Percentiles rank a stretch among this genome's conserved stretches.
These are phyloP conservation scores for Stephanocyclus meneghinianus DNA, from an alignment of 352 stramenopile genomes.

Conservation along the genomic window DNA sequence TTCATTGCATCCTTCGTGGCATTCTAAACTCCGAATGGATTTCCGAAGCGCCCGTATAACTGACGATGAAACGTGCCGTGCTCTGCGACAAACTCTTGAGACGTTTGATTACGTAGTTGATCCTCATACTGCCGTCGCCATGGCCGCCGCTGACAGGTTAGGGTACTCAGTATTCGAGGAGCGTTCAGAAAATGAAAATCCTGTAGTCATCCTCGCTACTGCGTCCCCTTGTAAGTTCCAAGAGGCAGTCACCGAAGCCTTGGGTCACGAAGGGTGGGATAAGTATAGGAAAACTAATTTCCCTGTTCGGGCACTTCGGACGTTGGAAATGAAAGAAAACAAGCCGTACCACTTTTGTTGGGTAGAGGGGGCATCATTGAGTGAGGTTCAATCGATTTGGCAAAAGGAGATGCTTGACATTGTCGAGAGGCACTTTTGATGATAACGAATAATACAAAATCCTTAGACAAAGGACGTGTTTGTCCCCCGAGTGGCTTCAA, in stretches of 20 bases:
- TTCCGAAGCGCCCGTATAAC: conserved; percentile 76
- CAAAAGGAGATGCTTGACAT: conserved; percentile 50
- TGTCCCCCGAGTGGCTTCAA: no score
- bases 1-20: conserved; percentile 40
- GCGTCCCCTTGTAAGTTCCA: conserved; percentile 82
- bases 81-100: conserved; percentile 31
- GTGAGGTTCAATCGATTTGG: conserved; percentile 70
- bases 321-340: conserved; percentile 51
- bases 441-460: no score
- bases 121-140: conserved; percentile 79
- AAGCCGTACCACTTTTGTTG: conserved; percentile 50
- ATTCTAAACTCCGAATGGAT: conserved; percentile 55
- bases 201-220: conserved; percentile 73
- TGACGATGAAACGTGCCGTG: conserved; percentile 74
- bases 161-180: conserved; percentile 51
- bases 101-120: conserved; percentile 67
- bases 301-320: conserved; percentile 46
- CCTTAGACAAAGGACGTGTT: no score
- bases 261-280: conserved; percentile 66
- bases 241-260: conserved; percentile 58
- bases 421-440: conserved; percentile 36
- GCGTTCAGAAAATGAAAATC: conserved; percentile 6
- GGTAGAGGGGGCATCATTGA: conserved; percentile 31
- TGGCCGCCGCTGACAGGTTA: conserved; percentile 64
- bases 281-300: conserved; percentile 59